Conservation (phyloP, 306 rosid genomes). For the Pterocarpus santalinus region DNA sequence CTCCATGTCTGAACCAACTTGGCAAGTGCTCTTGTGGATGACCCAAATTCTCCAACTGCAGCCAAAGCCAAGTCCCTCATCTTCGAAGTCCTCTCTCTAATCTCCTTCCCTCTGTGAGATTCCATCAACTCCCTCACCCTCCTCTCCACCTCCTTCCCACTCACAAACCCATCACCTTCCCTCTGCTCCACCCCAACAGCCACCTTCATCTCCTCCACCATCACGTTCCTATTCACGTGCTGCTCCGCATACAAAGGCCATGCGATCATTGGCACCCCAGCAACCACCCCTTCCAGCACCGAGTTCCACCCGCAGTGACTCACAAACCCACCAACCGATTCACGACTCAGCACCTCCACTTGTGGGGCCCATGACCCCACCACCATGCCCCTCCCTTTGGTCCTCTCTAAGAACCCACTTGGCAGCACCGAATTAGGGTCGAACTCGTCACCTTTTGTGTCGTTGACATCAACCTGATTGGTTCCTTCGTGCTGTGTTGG, state of each 20-base stretch:
- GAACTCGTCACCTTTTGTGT: background rate
- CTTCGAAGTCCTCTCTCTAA: conserved; percentile 35
- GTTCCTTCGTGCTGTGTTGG: background rate
- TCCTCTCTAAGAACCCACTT: conserved; percentile 46
- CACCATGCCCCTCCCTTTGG: conserved; percentile 44
- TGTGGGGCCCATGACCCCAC: conserved; percentile 49
- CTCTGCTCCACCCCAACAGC: conserved; percentile 46
- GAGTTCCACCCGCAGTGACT: conserved; percentile 59
- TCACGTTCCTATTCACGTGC: conserved; percentile 49
- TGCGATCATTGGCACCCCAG: conserved; percentile 56
- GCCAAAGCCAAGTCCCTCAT: conserved; percentile 31
- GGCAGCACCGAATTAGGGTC: conserved; percentile 36
- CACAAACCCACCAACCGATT: conserved; percentile 50
- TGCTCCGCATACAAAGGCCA: conserved; percentile 54
- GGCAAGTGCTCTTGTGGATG: conserved; percentile 44
- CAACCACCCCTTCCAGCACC: conserved; percentile 51
- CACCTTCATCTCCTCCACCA: conserved; percentile 49
- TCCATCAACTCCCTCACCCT: conserved; percentile 45
- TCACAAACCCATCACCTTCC: conserved; percentile 46
- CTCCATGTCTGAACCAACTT: conserved; percentile 47
- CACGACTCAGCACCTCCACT: conserved; percentile 42
- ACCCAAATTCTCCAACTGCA: conserved; percentile 44
- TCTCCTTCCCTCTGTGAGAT: conserved; percentile 22
- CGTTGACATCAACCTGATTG: background rate
- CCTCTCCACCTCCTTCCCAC: conserved; percentile 41